These are phyloP conservation scores for Daldinia concentrica DNA, from an alignment of 495 filamentous ascomycete species.

Conservation along the genomic window DNA sequence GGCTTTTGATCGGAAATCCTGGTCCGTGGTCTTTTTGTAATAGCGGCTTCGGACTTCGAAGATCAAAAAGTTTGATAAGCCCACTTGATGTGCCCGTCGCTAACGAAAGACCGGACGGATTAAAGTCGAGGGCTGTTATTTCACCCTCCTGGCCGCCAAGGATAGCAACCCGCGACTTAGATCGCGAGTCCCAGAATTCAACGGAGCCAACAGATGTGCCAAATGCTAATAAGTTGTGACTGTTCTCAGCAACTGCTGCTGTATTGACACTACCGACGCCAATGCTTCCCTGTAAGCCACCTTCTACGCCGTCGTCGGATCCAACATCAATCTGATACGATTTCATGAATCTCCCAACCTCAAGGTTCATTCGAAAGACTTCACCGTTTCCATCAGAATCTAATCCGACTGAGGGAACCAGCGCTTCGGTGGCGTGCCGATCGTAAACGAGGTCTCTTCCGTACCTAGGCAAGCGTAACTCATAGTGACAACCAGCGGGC, in stretches of 20 bases:
- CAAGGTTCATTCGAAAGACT: conserved; percentile 91
- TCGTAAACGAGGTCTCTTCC: conserved; percentile 90
- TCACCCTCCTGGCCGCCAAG: conserved; percentile 72
- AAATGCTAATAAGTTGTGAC: conserved; percentile 91
- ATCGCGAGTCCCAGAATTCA: conserved; percentile 93
- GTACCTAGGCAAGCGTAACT: conserved; percentile 87
- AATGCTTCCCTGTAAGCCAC: conserved; percentile 83
- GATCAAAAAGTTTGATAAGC: conserved; percentile 90
- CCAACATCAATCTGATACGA: conserved; percentile 82
- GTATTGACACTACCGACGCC: conserved; percentile 86
- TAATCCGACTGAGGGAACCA: conserved; percentile 88
- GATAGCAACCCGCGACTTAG: conserved; percentile 80
- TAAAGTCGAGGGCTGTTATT: conserved; percentile 88
- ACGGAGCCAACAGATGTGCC: conserved; percentile 96
- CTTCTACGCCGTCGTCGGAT: conserved; percentile 75
- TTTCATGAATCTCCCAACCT: conserved; percentile 89
- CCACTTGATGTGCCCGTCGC: conserved; percentile 90
- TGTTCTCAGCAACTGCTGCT: conserved; percentile 86
- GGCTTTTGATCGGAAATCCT: conserved; percentile 85
- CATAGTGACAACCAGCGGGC: conserved; percentile 85
- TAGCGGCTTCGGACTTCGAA: conserved; percentile 85
- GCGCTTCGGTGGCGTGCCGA: conserved; percentile 82
- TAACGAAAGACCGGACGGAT: conserved; percentile 82
- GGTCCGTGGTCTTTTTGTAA: conserved; percentile 96
- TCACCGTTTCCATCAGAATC: conserved; percentile 84